Evolutionary conservation across 371 early-diverging fungal genomes (phyloP).

Genomic region (Rhizopus delemar): DNA sequence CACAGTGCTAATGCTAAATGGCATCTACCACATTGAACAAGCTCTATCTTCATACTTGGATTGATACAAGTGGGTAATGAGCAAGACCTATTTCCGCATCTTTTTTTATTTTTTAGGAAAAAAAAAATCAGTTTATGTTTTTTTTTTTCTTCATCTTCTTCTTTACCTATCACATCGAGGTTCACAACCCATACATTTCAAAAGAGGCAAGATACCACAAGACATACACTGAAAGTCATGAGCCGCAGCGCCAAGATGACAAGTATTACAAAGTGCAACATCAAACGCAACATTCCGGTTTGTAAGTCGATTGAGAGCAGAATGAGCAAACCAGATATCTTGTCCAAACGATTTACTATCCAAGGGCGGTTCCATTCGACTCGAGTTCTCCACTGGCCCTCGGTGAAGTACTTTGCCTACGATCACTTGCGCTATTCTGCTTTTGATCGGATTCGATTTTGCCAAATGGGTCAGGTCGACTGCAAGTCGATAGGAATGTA

Average conservation of each 20-base stretch:
- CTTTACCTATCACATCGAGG: slow-evolving; percentile 28
- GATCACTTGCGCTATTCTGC: slow-evolving; percentile 12
- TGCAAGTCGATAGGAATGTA: slow-evolving; percentile 20
- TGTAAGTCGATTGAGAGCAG: slow-evolving; percentile 20
- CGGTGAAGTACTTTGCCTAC: slow-evolving; percentile 22
- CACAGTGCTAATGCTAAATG: slow-evolving; percentile 14
- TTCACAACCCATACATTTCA: slow-evolving; percentile 25
- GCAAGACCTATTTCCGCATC: slow-evolving; percentile 24
- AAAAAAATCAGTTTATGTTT: not conserved
- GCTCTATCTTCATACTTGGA: slow-evolving; percentile 7
- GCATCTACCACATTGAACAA: slow-evolving; percentile 18
- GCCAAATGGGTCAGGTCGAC: slow-evolving; percentile 10
- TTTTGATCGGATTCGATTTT: slow-evolving; percentile 2
- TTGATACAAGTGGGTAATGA: slow-evolving; percentile 16
- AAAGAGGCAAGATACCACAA: slow-evolving; percentile 20
- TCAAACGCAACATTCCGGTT: slow-evolving; percentile 19
- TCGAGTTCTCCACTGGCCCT: slow-evolving; percentile 4
- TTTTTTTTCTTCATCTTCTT: too few species aligned
- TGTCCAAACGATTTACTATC: slow-evolving; percentile 28
- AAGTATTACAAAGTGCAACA: slow-evolving; percentile 17
- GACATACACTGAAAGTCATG: slow-evolving; percentile 16
- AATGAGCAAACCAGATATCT: slow-evolving; percentile 25
- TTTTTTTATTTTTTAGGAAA: not conserved
- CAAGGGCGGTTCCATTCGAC: not conserved
- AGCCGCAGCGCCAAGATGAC: slow-evolving; percentile 23